Conservation (phyloP, 176 grass and related monocot species). For the Bothriochloa decipiens region DNA sequence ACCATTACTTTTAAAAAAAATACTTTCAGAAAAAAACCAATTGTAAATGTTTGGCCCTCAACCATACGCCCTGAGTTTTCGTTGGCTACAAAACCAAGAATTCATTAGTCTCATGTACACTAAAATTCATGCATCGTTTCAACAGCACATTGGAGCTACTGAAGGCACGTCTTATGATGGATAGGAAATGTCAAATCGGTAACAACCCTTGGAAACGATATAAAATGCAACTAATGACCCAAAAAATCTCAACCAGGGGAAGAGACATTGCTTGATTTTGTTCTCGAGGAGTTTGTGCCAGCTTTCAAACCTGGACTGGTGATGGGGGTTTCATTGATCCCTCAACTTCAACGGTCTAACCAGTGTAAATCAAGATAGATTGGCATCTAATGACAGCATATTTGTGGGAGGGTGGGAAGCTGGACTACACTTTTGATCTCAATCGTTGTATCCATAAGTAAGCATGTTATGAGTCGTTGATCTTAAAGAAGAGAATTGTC, state of each 20-base stretch:
- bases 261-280: background rate
- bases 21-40: too few relatives aligned
- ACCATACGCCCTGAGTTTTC: conserved; percentile 87
- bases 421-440: too few relatives aligned
- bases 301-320: background rate
- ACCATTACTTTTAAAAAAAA: background rate
- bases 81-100: conserved; percentile 64
- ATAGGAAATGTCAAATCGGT: background rate
- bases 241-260: background rate
- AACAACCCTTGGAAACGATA: conserved; percentile 5
- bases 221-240: conserved; percentile 8
- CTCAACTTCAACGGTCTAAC: background rate
- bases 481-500: too few relatives aligned
- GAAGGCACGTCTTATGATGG: background rate
- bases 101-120: conserved; percentile 19
- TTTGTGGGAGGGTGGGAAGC: too few relatives aligned
- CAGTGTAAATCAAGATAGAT: background rate
- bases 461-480: too few relatives aligned
- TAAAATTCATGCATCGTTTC: conserved; percentile 18
- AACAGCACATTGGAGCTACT: conserved; percentile 4
- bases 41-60: conserved; percentile 89
- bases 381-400: background rate
- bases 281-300: background rate
- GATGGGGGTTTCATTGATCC: background rate
- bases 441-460: too few relatives aligned